These are phyloP conservation scores for Emmonsiellopsis sp. DNA, from an alignment of 2,329 filamentous ascomycete genomes.

Conservation along the genomic window DNA sequence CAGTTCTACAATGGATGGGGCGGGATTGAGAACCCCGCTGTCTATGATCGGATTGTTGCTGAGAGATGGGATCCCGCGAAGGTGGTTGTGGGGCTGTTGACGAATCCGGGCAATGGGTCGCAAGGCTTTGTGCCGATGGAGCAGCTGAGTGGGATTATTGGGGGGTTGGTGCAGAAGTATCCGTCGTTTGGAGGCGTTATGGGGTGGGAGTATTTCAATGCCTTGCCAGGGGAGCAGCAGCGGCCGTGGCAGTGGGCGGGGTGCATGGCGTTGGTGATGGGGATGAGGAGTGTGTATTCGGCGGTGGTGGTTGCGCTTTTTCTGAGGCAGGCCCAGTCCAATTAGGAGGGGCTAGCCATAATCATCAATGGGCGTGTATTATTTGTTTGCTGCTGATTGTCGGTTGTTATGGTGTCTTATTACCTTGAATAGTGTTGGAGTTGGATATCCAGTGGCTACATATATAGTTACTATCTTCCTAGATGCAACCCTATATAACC, in stretches of 20 bases:
- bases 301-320: slow-evolving; percentile 22
- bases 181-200: slow-evolving; percentile 75
- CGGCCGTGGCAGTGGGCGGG: slow-evolving; percentile 72
- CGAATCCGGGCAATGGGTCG: slow-evolving; percentile 63
- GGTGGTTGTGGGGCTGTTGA: slow-evolving; percentile 73
- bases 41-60: slow-evolving; percentile 34
- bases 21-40: slow-evolving; percentile 44
- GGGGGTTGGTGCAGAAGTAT: slow-evolving; percentile 50
- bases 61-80: slow-evolving; percentile 63
- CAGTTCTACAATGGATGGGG: slow-evolving; percentile 95
- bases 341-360: background rate
- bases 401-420: too few relatives aligned
- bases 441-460: too few relatives aligned
- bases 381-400: background rate
- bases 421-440: too few relatives aligned
- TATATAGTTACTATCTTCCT: background rate
- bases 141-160: slow-evolving; percentile 48
- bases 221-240: slow-evolving; percentile 53
- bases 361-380: background rate
- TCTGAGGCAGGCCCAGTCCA: background rate
- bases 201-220: slow-evolving; percentile 95
- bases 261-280: slow-evolving; percentile 49
- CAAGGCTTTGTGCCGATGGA: slow-evolving; percentile 55
- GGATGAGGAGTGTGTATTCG: slow-evolving; percentile 31
- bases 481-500: background rate